phyloP scores from a whole-genome alignment of 306 rosid species.

The Begonia loranthoides region DNA sequence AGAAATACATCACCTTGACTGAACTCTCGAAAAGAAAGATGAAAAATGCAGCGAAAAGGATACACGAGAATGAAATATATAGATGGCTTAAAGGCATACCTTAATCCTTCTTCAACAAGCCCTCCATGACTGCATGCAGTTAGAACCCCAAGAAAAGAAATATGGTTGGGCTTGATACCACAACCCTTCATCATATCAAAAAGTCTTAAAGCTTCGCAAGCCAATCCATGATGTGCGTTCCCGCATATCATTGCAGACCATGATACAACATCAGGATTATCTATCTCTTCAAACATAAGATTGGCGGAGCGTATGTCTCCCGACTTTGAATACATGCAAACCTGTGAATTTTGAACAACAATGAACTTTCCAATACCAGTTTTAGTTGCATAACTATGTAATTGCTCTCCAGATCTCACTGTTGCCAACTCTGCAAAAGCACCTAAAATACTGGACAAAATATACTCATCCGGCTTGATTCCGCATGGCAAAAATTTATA shows the following conservation, averaged over 20 bases:
- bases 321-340: conserved; percentile 51
- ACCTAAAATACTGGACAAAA: conserved; percentile 30
- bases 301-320: conserved; percentile 34
- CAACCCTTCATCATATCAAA: conserved; percentile 30
- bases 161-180: conserved; percentile 32
- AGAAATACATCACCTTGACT: too few relatives aligned
- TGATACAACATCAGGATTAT: conserved; percentile 37
- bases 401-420: conserved; percentile 38
- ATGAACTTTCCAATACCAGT: conserved; percentile 22
- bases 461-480: conserved; percentile 32
- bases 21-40: too few relatives aligned
- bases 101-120: conserved; percentile 35
- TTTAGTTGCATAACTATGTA: conserved; percentile 35
- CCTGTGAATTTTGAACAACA: conserved; percentile 34
- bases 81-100: background rate
- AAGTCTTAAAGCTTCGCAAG: conserved; percentile 27
- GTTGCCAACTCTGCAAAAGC: conserved; percentile 36
- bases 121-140: conserved; percentile 61
- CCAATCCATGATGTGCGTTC: conserved; percentile 44
- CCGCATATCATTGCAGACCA: conserved; percentile 49
- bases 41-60: too few relatives aligned
- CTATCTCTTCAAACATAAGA: conserved; percentile 27
- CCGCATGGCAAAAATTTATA: conserved; percentile 18
- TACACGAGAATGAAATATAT: too few relatives aligned
- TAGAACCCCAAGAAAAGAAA: conserved; percentile 39